Base-by-base conservation (phyloP, 192 early-diverging fungal genomes). In the Linnemannia exigua region DNA sequence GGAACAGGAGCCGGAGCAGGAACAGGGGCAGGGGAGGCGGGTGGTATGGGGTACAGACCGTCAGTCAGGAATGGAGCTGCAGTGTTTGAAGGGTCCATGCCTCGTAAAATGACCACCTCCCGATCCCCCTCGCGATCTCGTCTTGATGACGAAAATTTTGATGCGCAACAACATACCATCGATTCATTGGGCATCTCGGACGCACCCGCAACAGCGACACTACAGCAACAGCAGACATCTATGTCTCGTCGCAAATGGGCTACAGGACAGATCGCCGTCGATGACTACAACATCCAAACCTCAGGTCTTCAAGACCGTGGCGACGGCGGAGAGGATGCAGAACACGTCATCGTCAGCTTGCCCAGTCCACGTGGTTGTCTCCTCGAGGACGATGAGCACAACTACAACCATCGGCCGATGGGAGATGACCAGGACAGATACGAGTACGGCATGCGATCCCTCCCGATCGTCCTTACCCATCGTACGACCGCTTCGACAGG, bases 21-120 rank as follows among this genome's bases (percentile, higher is more conserved):
- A 25, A n/a, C n/a, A n/a, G n/a, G n/a, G n/a, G n/a, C n/a, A n/a
- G 46, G 28, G 20, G 19, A 9, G 11, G 70, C 9, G 17, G 28
- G 28, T 31, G 22, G 9, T 8, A 31, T 63, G 25, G 28, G 58
- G 28, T 63, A 63, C 58, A 63, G 70, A 28, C 70, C 72, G 7
- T 33, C 37, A 4, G 58, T 47, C 61, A 46, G 84, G 15, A 72
- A 86, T 63, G 84, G 84, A 5, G 84, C 84, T 12, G 84, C 84
- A 0, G 79, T 86, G 11, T 86, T 86, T 80, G 84, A 86, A 47
- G 84, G 84, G 15, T 17, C 82, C 1, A 5, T 41, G 3, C 47
- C 67, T 33, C 63, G 66, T 4, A 17, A 46, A 20, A 44, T 28
- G 5, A 38, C 41, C 41, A 44, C 47, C 17, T 28, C 46, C 12